Evolutionary conservation across 345 rosid genomes (phyloP).

Genomic region (Chamaenerion angustifolium): DNA sequence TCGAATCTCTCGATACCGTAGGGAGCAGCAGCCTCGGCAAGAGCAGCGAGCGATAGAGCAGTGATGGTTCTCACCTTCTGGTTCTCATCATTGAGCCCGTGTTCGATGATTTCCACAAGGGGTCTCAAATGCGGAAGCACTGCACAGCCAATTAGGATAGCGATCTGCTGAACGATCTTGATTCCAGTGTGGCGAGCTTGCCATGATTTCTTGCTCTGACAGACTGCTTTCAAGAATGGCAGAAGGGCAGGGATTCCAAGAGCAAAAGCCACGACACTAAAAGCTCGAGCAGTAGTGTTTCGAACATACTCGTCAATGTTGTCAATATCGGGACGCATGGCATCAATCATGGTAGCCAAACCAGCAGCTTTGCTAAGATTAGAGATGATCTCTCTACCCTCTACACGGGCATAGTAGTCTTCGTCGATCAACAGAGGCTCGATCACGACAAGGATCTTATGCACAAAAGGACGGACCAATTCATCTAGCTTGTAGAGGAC

Average conservation of each 20-base stretch:
- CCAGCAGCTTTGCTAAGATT: slow-evolving; percentile 98
- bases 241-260: slow-evolving; percentile 90
- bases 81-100: slow-evolving; percentile 93
- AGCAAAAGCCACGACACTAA: slow-evolving; percentile 98
- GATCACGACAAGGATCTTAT: slow-evolving; percentile 96
- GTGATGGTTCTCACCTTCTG: slow-evolving; percentile 98
- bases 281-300: slow-evolving; percentile 98
- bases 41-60: slow-evolving; percentile 94
- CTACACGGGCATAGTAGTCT: slow-evolving; percentile 98
- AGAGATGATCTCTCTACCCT: slow-evolving; percentile 97
- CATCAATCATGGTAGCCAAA: slow-evolving; percentile 99
- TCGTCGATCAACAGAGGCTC: slow-evolving; percentile 98
- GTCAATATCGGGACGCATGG: slow-evolving; percentile 99
- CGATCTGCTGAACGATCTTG: slow-evolving; percentile 98
- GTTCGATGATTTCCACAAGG: slow-evolving; percentile 84
- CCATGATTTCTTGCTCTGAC: slow-evolving; percentile 99
- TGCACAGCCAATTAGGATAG: slow-evolving; percentile 94
- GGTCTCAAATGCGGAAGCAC: slow-evolving; percentile 91
- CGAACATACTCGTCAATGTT: slow-evolving; percentile 96
- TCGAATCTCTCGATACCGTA: slow-evolving; percentile 98
- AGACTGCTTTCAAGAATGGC: slow-evolving; percentile 93
- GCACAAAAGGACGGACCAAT: slow-evolving; percentile 91
- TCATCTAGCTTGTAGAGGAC: slow-evolving; percentile 89
- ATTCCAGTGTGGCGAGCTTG: slow-evolving; percentile 99
- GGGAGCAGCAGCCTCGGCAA: slow-evolving; percentile 99